Conservation (phyloP, 139 green algal genomes). For the Chlorella sp. region DNA sequence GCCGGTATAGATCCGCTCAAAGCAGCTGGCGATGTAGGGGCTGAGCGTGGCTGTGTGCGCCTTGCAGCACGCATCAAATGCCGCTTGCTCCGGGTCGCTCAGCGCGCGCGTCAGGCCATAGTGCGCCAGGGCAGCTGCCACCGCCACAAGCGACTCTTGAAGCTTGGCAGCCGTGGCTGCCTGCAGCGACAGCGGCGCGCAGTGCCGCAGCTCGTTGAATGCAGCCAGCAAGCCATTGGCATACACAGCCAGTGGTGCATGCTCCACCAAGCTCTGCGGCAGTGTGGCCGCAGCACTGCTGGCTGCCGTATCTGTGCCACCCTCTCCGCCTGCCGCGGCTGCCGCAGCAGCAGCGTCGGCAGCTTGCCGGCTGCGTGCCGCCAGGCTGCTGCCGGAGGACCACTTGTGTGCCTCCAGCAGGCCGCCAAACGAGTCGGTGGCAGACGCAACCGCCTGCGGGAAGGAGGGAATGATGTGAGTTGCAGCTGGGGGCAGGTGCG, state of each 20-base stretch:
- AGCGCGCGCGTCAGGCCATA: conserved; percentile 64
- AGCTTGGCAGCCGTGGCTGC: conserved; percentile 37
- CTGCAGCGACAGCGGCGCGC: conserved; percentile 64
- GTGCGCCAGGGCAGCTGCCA: conserved; percentile 66
- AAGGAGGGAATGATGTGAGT: too few species aligned
- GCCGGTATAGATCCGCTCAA: conserved; percentile 64
- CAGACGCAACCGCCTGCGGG: conserved; percentile 32
- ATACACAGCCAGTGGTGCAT: conserved; percentile 92
- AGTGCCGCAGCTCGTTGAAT: conserved; percentile 97
- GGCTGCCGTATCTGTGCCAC: not conserved
- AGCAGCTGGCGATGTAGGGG: conserved; percentile 70
- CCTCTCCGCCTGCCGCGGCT: conserved; percentile 8
- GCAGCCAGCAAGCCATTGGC: conserved; percentile 90
- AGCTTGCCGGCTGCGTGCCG: conserved; percentile 33
- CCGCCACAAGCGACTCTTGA: conserved; percentile 62
- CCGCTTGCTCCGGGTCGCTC: conserved; percentile 48
- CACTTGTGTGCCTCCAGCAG: conserved; percentile 91
- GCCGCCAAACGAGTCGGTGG: conserved; percentile 77
- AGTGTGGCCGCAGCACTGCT: conserved; percentile 51
- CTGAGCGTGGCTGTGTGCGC: conserved; percentile 60
- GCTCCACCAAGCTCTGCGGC: conserved; percentile 88
- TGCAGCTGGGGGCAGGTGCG: not conserved
- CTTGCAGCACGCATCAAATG: conserved; percentile 50
- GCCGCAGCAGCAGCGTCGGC: not conserved
- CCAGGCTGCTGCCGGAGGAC: conserved; percentile 72